Base-by-base conservation (phyloP, 495 filamentous ascomycete genomes). In the Penicillium mononematosum region DNA sequence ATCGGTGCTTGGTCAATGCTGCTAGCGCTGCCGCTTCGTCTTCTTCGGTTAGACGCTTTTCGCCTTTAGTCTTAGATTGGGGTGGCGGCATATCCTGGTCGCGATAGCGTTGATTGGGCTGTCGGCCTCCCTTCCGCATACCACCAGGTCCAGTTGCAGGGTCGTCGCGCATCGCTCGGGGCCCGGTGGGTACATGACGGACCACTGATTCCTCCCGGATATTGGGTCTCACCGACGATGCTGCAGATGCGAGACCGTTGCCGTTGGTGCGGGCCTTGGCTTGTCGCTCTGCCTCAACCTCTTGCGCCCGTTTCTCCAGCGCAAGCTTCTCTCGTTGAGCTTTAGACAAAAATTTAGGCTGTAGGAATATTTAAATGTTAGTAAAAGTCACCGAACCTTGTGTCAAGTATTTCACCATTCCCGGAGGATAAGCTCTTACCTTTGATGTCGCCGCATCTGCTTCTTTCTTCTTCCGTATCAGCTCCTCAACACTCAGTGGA, bases 301-400 rank as follows among this genome's bases (percentile, higher is more conserved):
- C 92, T 68, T 95, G 92, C 17, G 82, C 78, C 50, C 88, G 81
- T 72, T 92, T 96, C 67, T 96, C 92, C 8, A 92, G 74, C 6
- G 91, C 92, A 53, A 96, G 68, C 49, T 85, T 85, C 69, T 98
- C 95, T 39, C 94, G 85, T 69, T 97, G 82, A 34, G 88, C 88
- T 78, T 92, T 96, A 3, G 90, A 88, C 11, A 98, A 74, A 69
- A 96, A 98, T 76, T 93, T 92, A 4, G 95, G 95, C 83, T 96
- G 67, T 34, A 50, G 52, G 19, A 52, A 41, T 63, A 56, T 63
- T 59, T 32, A 60, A 48, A 57, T 61, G 56, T 57, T 58, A 59
- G 63, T 61, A 17, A 39, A 39, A 17, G 36, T 5, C 7, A 39
- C 20, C 5, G 11, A 24, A 44, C 8, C 42, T 11, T 44, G 42